A percentile compares a stretch with the other conserved stretches of the same genome.
Conservation (phyloP, 306 rosid genomes). For the Lathyrus oleraceus region DNA sequence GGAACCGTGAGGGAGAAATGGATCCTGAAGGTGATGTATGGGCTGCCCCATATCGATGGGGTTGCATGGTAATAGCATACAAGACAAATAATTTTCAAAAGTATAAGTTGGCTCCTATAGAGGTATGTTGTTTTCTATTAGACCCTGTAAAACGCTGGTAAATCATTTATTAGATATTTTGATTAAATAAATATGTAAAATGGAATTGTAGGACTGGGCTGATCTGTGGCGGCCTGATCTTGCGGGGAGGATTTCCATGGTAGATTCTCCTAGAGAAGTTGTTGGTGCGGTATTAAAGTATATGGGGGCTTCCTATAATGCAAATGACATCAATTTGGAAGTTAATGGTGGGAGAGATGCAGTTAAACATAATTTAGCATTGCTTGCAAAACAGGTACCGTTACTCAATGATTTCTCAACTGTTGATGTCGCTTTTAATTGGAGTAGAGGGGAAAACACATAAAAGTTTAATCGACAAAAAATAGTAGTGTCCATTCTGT, state of each 20-base stretch:
- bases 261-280: constrained; percentile 91
- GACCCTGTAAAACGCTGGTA: neutral
- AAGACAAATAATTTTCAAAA: constrained; percentile 69
- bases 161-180: constrained; percentile 20
- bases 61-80: constrained; percentile 95
- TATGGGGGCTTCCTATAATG: constrained; percentile 91
- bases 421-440: constrained; percentile 12
- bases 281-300: constrained; percentile 88
- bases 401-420: constrained; percentile 16
- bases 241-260: constrained; percentile 85
- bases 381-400: constrained; percentile 80
- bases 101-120: constrained; percentile 74
- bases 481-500: constrained; percentile 1
- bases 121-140: constrained; percentile 43
- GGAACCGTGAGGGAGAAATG: constrained; percentile 74
- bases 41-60: constrained; percentile 95
- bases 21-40: constrained; percentile 79
- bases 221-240: constrained; percentile 97
- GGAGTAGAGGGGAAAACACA: neutral
- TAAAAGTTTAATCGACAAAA: constrained; percentile 5
- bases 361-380: constrained; percentile 58
- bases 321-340: constrained; percentile 51
- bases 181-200: constrained; percentile 17
- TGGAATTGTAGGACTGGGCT: constrained; percentile 78
- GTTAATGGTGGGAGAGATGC: constrained; percentile 76